phyloP scores from a whole-genome alignment of 805 yeast species.

The Suhomyces faveliae region DNA sequence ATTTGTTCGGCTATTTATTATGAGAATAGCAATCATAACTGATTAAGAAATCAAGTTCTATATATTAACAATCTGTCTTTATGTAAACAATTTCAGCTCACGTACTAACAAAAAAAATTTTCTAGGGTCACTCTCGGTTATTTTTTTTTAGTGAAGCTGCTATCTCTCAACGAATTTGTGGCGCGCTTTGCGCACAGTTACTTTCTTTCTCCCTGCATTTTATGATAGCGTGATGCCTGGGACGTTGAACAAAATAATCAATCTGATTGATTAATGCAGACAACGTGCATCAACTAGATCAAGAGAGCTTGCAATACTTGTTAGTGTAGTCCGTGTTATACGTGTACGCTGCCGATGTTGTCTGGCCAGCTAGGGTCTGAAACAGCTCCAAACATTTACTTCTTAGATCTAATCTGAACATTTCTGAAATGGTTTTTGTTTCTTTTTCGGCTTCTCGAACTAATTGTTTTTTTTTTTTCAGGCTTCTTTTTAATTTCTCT shows the following conservation, averaged over 20 bases:
- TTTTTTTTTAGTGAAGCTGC: neutral
- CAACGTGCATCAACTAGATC: too few species aligned
- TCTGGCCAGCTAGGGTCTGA: too few species aligned
- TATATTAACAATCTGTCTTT: neutral
- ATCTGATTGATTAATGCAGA: too few species aligned
- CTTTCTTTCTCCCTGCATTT: neutral
- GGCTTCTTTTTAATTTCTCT: conserved; percentile 2
- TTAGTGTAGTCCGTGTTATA: too few species aligned
- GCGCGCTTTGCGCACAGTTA: neutral
- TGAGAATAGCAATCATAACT: neutral
- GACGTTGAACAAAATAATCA: neutral
- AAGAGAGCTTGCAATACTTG: too few species aligned
- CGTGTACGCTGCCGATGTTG: too few species aligned
- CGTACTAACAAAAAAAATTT: neutral
- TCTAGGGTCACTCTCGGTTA: neutral
- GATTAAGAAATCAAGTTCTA: neutral
- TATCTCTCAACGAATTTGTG: neutral
- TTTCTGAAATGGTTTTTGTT: neutral
- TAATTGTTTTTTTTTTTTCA: conserved; percentile 1
- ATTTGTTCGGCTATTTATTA: too few species aligned
- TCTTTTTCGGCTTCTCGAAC: conserved; percentile 8
- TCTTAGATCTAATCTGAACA: neutral
- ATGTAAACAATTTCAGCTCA: neutral
- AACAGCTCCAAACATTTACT: too few species aligned
- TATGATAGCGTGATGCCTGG: neutral